Conservation (phyloP, 352 stramenopile genomes). For the Globisporangium paroecandrum region DNA sequence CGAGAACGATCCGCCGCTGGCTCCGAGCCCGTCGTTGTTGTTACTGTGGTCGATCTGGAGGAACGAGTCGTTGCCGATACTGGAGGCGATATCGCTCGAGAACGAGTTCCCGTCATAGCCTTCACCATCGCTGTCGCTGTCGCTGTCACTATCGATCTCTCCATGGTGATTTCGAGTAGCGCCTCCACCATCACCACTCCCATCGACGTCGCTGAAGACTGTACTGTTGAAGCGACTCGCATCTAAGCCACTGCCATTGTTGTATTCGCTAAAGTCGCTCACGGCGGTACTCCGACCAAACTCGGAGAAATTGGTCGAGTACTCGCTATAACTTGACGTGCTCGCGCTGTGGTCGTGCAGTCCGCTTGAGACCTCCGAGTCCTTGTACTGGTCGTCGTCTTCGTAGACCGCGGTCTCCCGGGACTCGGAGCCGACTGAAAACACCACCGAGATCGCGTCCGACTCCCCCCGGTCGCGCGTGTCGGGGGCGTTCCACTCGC, state of each 20-base stretch:
- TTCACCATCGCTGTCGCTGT: slow-evolving; percentile 11
- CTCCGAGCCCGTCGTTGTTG: too few species aligned
- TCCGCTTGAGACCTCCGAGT: slow-evolving; percentile 8
- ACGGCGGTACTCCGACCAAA: slow-evolving; percentile 8
- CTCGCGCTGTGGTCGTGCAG: slow-evolving; percentile 15
- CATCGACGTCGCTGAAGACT: slow-evolving; percentile 31
- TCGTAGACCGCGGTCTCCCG: neutral
- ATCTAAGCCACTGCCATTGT: neutral
- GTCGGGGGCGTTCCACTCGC: slow-evolving; percentile 25
- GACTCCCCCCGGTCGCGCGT: slow-evolving; percentile 16
- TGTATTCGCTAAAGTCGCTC: slow-evolving; percentile 28
- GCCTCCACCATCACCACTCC: neutral
- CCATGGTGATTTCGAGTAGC: neutral
- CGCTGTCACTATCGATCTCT: slow-evolving; percentile 19
- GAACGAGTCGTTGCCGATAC: slow-evolving; percentile 2
- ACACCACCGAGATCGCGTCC: slow-evolving; percentile 6
- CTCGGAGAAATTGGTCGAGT: slow-evolving; percentile 18
- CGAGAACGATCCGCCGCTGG: neutral
- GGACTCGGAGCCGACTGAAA: slow-evolving; percentile 12
- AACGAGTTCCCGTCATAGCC: slow-evolving; percentile 1
- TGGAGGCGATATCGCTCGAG: slow-evolving; percentile 5
- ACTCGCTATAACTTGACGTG: slow-evolving; percentile 15
- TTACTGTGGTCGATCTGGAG: neutral
- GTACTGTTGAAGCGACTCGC: slow-evolving; percentile 28
- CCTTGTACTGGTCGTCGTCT: neutral